Evolutionary conservation across 2,329 filamentous ascomycete species (phyloP), one percentile per base, ranked within the genome.

Genomic region (Ambrosiella beaveri): DNA sequence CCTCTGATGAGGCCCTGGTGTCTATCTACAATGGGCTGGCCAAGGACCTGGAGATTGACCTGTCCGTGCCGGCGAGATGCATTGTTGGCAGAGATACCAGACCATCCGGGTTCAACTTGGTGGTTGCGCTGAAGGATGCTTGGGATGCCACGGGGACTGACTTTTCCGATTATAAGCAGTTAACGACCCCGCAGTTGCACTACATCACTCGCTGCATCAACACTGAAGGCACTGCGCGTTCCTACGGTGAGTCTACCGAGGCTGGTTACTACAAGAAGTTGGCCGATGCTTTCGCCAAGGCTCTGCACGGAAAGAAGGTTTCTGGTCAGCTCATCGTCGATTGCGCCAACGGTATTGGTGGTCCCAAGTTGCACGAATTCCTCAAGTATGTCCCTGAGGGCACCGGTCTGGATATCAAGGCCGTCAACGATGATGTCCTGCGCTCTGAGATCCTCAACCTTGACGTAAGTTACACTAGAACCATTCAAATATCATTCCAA

Each of bases 111-210:
- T 86, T 88, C 64, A 84, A 81, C 59, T 82, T 98, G 35, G 86
- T 90, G 37, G 76, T 79, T 44, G 86, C 90, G 61, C 79, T 97
- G 54, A 79, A 83, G 60, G 85, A 88, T 66, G 88, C 88, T 15
- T 75, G 97, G 63, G 82, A 84, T 61, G 87, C 87, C 56, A 84
- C 85, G 52, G 79, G 80, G 58, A 81, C 85, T 57, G 81, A 88
- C 61, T 84, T 81, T 67, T 81, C 81, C 66, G 91, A 97, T 74
- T 91, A 84, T 74, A 93, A 91, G 71, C 84, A 90, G 68, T 76
- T 96, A 66, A 97, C 93, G 11, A 98, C 93, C 2, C 93, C 93
- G n/a, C 93, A 97, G 73, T 79, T 98, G 60, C 93, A 98, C 74
- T 98, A 98, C 72, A 77, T 97, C 63, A 91, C 91, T 38, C 87